These are phyloP conservation scores for Metschnikowia henanensis DNA, from an alignment of 805 yeast genomes.

Conservation along the genomic window DNA sequence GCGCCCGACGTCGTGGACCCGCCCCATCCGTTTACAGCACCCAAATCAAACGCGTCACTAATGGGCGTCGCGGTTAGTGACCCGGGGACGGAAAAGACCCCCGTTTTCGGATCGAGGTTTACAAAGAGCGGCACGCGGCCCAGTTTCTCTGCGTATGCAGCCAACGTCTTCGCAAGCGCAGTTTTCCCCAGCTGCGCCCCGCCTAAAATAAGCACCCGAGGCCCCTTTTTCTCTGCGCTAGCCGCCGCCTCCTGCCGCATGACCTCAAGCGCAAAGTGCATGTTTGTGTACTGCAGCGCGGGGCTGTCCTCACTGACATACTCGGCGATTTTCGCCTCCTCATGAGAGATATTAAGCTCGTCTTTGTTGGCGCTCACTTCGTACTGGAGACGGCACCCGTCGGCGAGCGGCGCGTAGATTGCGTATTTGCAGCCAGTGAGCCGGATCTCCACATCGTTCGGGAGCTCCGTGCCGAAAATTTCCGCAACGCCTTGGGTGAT, in stretches of 20 bases:
- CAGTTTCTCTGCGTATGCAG: slow-evolving; percentile 75
- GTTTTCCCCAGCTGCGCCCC: slow-evolving; percentile 77
- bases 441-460: slow-evolving; percentile 55
- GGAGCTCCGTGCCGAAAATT: slow-evolving; percentile 89
- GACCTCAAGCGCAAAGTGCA: slow-evolving; percentile 76
- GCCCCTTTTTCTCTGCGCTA: slow-evolving; percentile 41
- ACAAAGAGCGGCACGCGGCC: slow-evolving; percentile 68
- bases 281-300: slow-evolving; percentile 60
- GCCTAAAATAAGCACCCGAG: slow-evolving; percentile 75
- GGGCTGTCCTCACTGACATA: slow-evolving; percentile 73
- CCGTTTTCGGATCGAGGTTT: slow-evolving; percentile 73
- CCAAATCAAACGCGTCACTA: slow-evolving; percentile 77
- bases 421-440: slow-evolving; percentile 40
- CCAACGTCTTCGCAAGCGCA: slow-evolving; percentile 62
- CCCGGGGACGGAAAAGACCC: slow-evolving; percentile 79
- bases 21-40: slow-evolving; percentile 71
- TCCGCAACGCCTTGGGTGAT: slow-evolving; percentile 76
- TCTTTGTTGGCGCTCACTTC: slow-evolving; percentile 26
- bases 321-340: slow-evolving; percentile 47
- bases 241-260: slow-evolving; percentile 34
- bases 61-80: slow-evolving; percentile 80
- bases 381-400: slow-evolving; percentile 64
- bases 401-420: slow-evolving; percentile 45
- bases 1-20: slow-evolving; percentile 71
- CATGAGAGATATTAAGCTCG: slow-evolving; percentile 26